Base-by-base conservation (phyloP, 2,329 filamentous ascomycete genomes). In the Cladobotryum mycophilum region DNA sequence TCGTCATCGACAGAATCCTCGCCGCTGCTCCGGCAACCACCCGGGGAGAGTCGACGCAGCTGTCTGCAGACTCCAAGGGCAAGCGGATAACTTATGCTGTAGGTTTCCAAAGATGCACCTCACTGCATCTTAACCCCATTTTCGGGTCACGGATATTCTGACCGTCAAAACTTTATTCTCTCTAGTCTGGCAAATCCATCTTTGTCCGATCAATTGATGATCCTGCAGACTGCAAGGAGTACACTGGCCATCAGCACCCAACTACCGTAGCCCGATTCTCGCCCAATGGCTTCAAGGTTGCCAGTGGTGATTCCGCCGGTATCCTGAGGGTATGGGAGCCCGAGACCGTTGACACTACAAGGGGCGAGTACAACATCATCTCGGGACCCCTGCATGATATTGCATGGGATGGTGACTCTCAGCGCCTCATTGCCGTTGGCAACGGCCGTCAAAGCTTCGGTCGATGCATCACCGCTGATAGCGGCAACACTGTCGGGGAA, bases 331-430 rank as follows among this genome's bases (percentile, higher is more conserved):
- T 99, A 4, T 99, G 93, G 93, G 92, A 97, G 67, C 84, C 88
- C 12, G 85, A 92, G 49, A 88, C 89, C 59, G 90, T 90, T 42
- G 76, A 78, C 49, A 88, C 85, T 62, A 96, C 89, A 42, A 95
- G 95, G 70, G 89, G 91, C 58, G 92, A 97, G 70, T 97, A 96
- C 70, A 80, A 84, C 64, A 96, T 97, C 70, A 91, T 97, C 63
- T 90, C 88, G 34, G 93, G 93, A 12, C 86, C 89, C 48, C 92
- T 99, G 71, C 95, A 96, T 66, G 93, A 99, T 67, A 82, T 99
- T 58, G 92, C 90, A 1, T 99, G 93, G 91, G 93, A 97, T 63
- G 92, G 91, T 51, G 93, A 99, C 70, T 95, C 88, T 54, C 91
- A 96, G 74, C 86, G 93, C 45, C 86, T 99, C 64, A 96, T 97